Base-by-base conservation (phyloP, 2,329 filamentous ascomycete species). In the Trichoderma endophyticum region DNA sequence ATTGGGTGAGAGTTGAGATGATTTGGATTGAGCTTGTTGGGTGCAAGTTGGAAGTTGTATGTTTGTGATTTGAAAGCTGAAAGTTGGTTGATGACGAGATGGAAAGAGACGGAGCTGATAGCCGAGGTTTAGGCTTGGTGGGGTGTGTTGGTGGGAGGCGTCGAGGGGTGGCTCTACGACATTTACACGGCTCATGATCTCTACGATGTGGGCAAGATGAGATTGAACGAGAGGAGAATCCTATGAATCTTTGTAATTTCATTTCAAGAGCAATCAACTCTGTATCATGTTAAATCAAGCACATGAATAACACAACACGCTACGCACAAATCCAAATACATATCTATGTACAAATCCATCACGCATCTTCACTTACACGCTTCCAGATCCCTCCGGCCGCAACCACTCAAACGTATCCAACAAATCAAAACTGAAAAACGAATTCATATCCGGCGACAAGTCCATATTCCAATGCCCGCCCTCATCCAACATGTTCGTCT, bases 401-500 rank as follows among this genome's bases (percentile, higher is more conserved):
- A 85, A 74, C 84, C 84, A 86, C 71, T 85, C 83, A 75, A 85
- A 86, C 0, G 85, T 86, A 73, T 86, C 83, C 1, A 86, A 74
- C 39, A 86, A 77, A 70, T 86, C 84, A 71, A 86, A 85, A 70
- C 84, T 84, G 69, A 86, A 86, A 76, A 70, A 39, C 76, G 78
- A 54, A 76, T 75, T 72, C 11, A 70, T 24, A 32, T 72, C 71
- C 4, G 30, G 4, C 57, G 36, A 54, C 39, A 56, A 28, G 14
- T 70, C 71, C 43, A 62, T 39, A 4, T 43, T 72, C 71, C 71
- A 72, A 28, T 67, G 62, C 26, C 62, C 62, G 6, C 18, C 54
- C 43, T 54, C 71, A 3, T 69, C 71, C 39, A 70, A 2, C 63
- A 70, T 30, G 2, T 59, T 39, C 14, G 34, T 39, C 57, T 59